Percentiles rank a stretch among this genome's conserved stretches.
phyloP scores from a whole-genome alignment of 2,329 filamentous ascomycete genomes.

The Aureobasidium sp. region DNA sequence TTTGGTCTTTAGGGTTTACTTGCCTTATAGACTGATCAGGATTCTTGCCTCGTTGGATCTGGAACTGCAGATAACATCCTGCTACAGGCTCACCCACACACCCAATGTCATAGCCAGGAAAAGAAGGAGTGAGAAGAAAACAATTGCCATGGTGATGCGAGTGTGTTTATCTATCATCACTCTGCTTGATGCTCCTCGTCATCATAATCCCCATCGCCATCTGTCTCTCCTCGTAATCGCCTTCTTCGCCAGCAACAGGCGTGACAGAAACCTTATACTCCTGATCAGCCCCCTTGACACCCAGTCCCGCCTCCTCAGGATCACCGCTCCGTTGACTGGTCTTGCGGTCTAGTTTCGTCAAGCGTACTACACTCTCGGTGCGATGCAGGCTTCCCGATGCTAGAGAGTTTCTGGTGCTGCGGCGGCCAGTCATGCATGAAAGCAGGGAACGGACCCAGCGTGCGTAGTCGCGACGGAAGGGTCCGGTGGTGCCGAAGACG shows the following conservation, averaged over 20 bases:
- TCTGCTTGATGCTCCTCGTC: neutral
- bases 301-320: neutral
- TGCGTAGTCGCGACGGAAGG: slow-evolving; percentile 13
- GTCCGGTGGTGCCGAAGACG: slow-evolving; percentile 9
- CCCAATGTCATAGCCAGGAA: neutral
- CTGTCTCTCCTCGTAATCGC: neutral
- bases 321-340: neutral
- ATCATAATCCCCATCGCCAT: slow-evolving; percentile 1
- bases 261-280: neutral
- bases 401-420: neutral
- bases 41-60: too few relatives aligned
- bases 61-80: too few relatives aligned
- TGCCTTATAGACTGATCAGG: too few relatives aligned
- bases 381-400: neutral
- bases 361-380: neutral
- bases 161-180: slow-evolving; percentile 1
- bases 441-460: neutral
- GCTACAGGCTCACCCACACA: too few relatives aligned
- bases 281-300: neutral
- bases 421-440: neutral
- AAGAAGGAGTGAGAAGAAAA: neutral
- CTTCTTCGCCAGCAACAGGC: neutral
- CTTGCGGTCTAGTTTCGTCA: neutral
- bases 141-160: neutral
- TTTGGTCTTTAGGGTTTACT: too few relatives aligned